Conservation (phyloP, 140 eudicot species). For the Flaveria floridana region DNA sequence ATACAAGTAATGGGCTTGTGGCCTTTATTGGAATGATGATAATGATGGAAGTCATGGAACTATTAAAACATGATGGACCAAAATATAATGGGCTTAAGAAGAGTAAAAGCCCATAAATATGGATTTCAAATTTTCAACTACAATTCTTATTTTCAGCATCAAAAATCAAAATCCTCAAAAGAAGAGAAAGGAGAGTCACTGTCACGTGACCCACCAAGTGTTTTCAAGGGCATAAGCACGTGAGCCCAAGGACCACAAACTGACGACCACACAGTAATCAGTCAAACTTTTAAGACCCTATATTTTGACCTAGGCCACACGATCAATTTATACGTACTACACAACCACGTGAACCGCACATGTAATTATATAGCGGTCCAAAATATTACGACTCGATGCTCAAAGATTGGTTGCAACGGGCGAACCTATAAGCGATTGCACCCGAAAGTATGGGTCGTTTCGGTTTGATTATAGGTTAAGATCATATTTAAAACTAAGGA, state of each 20-base stretch:
- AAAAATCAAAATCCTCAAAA: slow-evolving; percentile 21
- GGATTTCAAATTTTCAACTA: neutral
- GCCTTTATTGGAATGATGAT: neutral
- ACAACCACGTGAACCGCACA: neutral
- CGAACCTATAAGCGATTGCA: no score
- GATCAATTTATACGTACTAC: slow-evolving; percentile 3
- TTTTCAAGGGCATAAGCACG: slow-evolving; percentile 27
- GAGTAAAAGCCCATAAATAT: neutral
- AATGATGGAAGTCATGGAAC: neutral
- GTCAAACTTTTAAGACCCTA: slow-evolving; percentile 19
- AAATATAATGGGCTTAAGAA: neutral
- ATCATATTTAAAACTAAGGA: no score
- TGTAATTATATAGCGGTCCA: neutral
- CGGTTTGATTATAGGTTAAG: no score
- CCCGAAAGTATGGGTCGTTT: no score
- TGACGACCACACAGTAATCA: slow-evolving; percentile 26
- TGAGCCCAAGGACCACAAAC: slow-evolving; percentile 31
- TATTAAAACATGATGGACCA: neutral
- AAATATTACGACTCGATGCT: neutral
- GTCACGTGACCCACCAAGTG: slow-evolving; percentile 32
- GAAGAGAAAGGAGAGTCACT: slow-evolving; percentile 25
- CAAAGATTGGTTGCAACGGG: neutral
- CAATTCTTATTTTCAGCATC: neutral
- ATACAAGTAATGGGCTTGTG: neutral
- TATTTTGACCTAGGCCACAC: slow-evolving; percentile 20